A percentile compares a stretch with the other conserved stretches of the same genome.
Evolutionary conservation across 148 eudicot species (phyloP).

Genomic region (Camellia sinensis): DNA sequence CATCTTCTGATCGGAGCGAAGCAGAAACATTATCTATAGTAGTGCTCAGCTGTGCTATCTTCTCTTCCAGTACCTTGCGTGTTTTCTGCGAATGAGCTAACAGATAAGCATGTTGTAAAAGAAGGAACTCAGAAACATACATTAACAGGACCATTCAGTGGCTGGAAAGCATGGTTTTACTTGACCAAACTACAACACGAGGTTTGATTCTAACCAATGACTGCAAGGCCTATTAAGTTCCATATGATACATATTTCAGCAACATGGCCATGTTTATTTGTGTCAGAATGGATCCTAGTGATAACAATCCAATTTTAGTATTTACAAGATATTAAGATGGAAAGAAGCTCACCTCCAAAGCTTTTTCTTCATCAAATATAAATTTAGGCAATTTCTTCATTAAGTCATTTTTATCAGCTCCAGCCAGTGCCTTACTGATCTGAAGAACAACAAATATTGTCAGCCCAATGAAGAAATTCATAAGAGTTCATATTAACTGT

Average conservation of each 20-base stretch:
- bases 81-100: constrained; percentile 49
- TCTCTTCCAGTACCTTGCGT: constrained; percentile 62
- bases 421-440: constrained; percentile 85
- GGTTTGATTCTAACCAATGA: background rate
- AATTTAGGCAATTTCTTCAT: constrained; percentile 81
- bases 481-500: background rate
- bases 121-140: background rate
- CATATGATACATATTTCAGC: background rate
- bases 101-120: background rate
- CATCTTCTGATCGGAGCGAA: constrained; percentile 54
- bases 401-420: constrained; percentile 75
- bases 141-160: background rate
- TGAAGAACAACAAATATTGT: constrained; percentile 19
- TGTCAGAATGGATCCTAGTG: background rate
- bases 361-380: constrained; percentile 86
- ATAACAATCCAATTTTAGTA: background rate
- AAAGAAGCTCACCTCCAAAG: constrained; percentile 61
- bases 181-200: background rate
- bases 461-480: background rate
- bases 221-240: background rate
- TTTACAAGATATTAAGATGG: background rate
- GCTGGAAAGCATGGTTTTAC: background rate
- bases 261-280: background rate
- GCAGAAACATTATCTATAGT: constrained; percentile 69
- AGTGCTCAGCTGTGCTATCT: constrained; percentile 79